A percentile compares a stretch with the other conserved stretches of the same genome.
Conservation (phyloP, 148 eudicot species). For the Rhododendron simsii region DNA sequence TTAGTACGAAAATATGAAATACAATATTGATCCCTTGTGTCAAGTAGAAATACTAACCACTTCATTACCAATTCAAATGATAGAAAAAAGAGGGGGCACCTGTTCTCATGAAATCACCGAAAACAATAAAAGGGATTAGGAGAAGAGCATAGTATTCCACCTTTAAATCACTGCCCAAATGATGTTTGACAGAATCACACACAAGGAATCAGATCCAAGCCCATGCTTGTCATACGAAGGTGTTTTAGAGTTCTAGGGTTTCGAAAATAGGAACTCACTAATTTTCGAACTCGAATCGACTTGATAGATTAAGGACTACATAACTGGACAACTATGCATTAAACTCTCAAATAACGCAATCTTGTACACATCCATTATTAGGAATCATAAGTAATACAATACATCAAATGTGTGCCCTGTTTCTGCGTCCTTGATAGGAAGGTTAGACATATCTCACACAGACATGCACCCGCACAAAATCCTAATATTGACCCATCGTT, state of each 20-base stretch:
- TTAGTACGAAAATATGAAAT: neutral
- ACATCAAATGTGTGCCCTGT: neutral
- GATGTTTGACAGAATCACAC: neutral
- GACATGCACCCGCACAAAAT: neutral
- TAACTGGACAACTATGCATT: neutral
- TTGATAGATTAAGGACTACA: neutral
- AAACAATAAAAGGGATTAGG: too few species aligned
- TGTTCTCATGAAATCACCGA: neutral
- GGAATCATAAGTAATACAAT: neutral
- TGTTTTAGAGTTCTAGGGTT: neutral
- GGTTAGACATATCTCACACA: neutral
- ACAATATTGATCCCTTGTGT: neutral
- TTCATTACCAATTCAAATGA: neutral
- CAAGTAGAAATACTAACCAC: neutral
- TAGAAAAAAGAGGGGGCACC: neutral
- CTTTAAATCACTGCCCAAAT: neutral
- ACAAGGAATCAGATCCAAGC: too few species aligned
- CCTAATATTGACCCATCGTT: neutral
- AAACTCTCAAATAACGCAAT: neutral
- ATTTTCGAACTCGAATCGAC: neutral
- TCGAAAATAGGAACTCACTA: neutral
- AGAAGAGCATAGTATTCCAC: neutral
- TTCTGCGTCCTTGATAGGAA: neutral
- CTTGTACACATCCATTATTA: neutral
- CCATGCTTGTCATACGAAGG: neutral